Conservation (phyloP, 2,329 filamentous ascomycete genomes). For the Amphichorda felina region DNA sequence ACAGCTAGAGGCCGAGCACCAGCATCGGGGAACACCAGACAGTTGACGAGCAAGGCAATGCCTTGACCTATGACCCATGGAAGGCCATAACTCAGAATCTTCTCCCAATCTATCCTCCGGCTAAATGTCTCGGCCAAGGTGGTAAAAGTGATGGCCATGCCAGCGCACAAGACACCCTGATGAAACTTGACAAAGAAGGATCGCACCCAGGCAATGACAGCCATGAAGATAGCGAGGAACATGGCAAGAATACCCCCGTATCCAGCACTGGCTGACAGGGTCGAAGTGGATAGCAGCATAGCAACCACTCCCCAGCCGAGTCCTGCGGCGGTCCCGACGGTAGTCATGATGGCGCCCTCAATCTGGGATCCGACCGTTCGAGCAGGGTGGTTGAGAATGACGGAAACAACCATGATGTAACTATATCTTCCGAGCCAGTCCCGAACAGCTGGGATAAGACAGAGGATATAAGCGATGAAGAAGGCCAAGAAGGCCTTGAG, state of each 20-base stretch:
- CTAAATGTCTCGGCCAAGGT: conserved; percentile 36
- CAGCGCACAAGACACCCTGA: conserved; percentile 40
- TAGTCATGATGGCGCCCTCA: conserved; percentile 40
- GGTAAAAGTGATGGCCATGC: conserved; percentile 41
- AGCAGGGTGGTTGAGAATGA: conserved; percentile 46
- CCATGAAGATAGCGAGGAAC: conserved; percentile 43
- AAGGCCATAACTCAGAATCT: conserved; percentile 38
- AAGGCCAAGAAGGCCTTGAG: conserved; percentile 43
- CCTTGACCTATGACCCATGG: conserved; percentile 45
- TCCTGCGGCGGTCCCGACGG: conserved; percentile 38
- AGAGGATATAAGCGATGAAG: conserved; percentile 42
- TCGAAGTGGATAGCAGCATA: conserved; percentile 40
- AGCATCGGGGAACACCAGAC: conserved; percentile 39
- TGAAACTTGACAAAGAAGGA: conserved; percentile 44
- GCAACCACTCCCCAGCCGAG: conserved; percentile 43
- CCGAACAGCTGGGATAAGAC: conserved; percentile 35
- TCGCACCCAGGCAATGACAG: conserved; percentile 36
- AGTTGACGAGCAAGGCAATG: conserved; percentile 35
- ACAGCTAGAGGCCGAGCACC: conserved; percentile 39
- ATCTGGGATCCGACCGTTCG: conserved; percentile 44
- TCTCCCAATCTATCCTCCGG: conserved; percentile 31
- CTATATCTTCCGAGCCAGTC: conserved; percentile 39
- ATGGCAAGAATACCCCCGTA: conserved; percentile 43
- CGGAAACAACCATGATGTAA: conserved; percentile 44
- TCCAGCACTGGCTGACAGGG: conserved; percentile 27